Evolutionary conservation across 352 stramenopile species (phyloP).

Genomic region (Thalassiosira oceanica): DNA sequence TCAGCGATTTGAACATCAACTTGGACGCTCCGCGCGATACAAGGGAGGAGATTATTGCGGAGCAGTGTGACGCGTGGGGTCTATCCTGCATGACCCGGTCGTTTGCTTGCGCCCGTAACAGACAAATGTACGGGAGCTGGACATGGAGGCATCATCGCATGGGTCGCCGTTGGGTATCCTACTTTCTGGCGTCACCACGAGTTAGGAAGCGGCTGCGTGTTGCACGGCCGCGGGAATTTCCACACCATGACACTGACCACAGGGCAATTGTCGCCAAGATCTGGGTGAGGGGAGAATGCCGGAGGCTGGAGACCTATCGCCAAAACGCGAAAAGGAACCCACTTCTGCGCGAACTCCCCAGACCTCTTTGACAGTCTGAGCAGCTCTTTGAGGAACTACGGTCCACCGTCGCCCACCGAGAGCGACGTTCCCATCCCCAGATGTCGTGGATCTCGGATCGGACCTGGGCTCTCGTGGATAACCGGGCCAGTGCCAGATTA

Average conservation of each 20-base stretch:
- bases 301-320: conserved; percentile 8
- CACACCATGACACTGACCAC: conserved; percentile 20
- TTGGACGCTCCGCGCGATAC: conserved; percentile 5
- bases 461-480: conserved; percentile 24
- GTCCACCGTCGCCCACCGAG: neutral
- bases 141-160: conserved; percentile 1
- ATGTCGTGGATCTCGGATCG: conserved; percentile 19
- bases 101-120: conserved; percentile 1
- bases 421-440: neutral
- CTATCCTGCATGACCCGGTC: conserved; percentile 1
- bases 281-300: neutral
- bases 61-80: neutral
- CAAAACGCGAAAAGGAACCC: neutral
- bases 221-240: neutral
- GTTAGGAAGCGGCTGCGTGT: conserved; percentile 3
- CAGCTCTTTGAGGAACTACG: conserved; percentile 16
- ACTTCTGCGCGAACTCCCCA: neutral
- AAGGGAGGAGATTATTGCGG: conserved; percentile 17
- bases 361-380: conserved; percentile 2
- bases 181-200: conserved; percentile 5
- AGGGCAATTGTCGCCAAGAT: conserved; percentile 4
- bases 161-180: conserved; percentile 2
- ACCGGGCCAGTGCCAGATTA: conserved; percentile 1
- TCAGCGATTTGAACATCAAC: conserved; percentile 27
- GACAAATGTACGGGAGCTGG: conserved; percentile 1